These are phyloP conservation scores for Nitzschia sp. DNA, from an alignment of 108 stramenopile species.

Conservation along the genomic window DNA sequence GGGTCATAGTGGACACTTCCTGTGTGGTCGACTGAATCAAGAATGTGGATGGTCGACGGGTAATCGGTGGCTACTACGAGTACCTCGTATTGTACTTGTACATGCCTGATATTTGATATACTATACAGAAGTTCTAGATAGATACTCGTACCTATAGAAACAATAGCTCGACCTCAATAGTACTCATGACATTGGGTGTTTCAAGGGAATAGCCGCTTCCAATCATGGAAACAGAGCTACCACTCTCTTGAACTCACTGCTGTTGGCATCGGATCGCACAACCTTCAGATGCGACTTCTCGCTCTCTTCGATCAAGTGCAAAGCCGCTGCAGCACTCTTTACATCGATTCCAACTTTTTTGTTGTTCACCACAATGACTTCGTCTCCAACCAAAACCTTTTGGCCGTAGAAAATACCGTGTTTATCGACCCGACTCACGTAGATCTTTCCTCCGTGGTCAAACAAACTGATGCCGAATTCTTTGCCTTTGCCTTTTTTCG, in stretches of 20 bases:
- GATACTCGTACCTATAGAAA: too few species aligned
- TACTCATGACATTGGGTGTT: too few species aligned
- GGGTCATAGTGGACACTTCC: too few species aligned
- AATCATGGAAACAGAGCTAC: background rate
- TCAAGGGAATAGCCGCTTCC: too few species aligned
- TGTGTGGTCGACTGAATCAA: too few species aligned
- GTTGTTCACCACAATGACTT: conserved; percentile 11
- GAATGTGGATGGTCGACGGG: too few species aligned
- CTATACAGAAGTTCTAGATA: too few species aligned
- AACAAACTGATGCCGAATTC: conserved; percentile 11
- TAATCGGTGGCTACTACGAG: too few species aligned
- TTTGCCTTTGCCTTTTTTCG: conserved; percentile 13
- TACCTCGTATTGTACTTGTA: too few species aligned
- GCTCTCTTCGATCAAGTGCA: conserved; percentile 6
- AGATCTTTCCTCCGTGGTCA: conserved; percentile 12
- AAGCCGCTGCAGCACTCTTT: conserved; percentile 1
- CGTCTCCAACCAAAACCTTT: conserved; percentile 2
- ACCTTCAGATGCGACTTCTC: background rate
- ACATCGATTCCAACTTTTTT: background rate
- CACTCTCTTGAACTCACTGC: background rate
- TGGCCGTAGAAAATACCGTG: conserved; percentile 4
- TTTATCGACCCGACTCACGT: background rate
- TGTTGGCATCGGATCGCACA: conserved; percentile 3
- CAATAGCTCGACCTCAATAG: too few species aligned
- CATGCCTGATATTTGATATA: too few species aligned